These are phyloP conservation scores for Secale cereale DNA, from an alignment of 176 grass and related monocot genomes.

Conservation along the genomic window DNA sequence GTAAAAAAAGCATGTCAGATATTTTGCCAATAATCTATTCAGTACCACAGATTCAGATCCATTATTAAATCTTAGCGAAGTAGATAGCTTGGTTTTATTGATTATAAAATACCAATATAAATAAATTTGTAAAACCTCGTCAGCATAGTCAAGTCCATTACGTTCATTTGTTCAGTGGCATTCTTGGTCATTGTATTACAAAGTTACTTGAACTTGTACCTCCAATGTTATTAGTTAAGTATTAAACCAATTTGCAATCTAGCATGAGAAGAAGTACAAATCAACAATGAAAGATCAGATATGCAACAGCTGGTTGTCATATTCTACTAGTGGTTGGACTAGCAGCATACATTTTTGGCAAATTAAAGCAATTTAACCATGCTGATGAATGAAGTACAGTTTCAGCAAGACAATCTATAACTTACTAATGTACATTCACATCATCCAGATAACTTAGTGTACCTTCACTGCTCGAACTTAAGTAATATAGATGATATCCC, in stretches of 20 bases:
- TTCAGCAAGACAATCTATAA: neutral
- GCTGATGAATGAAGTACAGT: neutral
- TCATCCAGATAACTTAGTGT: neutral
- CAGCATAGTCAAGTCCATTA: neutral
- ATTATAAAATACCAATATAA: neutral
- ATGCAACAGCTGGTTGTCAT: neutral
- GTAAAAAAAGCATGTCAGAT: neutral
- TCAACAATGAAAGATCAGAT: neutral
- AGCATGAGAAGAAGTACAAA: neutral
- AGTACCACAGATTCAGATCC: neutral
- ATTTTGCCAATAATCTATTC: neutral
- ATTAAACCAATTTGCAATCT: neutral
- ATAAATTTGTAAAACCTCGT: neutral
- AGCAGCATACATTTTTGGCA: neutral
- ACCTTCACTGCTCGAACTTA: constrained; percentile 1
- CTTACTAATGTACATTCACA: neutral
- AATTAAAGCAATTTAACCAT: neutral
- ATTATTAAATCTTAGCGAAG: neutral
- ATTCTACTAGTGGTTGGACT: neutral
- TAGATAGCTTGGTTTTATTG: neutral
- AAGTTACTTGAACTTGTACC: neutral
- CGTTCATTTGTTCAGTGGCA: neutral
- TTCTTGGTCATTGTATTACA: neutral
- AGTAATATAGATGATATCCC: neutral
- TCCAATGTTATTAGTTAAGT: neutral